phyloP scores from a whole-genome alignment of 2,329 filamentous ascomycete species.

The Pezizomycotina sp. region DNA sequence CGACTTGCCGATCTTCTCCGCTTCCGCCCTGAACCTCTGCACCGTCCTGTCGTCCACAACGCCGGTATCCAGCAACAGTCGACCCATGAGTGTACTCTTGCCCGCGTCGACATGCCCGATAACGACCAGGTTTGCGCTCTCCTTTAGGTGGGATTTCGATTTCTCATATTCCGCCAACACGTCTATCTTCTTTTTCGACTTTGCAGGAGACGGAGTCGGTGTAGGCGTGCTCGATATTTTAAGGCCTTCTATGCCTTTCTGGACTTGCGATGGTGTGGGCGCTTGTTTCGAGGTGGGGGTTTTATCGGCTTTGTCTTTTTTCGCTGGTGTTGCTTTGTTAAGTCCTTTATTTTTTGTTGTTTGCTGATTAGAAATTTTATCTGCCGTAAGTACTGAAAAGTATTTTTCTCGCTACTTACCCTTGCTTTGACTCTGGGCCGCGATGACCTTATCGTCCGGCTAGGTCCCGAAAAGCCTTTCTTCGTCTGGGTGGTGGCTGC shows the following conservation, averaged over 20 bases:
- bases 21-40: conserved; percentile 74
- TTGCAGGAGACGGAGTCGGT: conserved; percentile 5
- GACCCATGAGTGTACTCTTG: conserved; percentile 94
- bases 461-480: conserved; percentile 64
- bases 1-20: conserved; percentile 78
- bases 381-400: conserved; percentile 18
- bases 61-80: conserved; percentile 74
- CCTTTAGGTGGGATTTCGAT: conserved; percentile 47
- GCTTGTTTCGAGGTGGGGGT: conserved; percentile 32
- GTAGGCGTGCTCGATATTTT: conserved; percentile 7
- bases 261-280: conserved; percentile 31
- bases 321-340: conserved; percentile 8
- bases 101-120: conserved; percentile 95
- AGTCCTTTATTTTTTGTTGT: conserved; percentile 11
- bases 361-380: conserved; percentile 21
- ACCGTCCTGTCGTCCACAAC: conserved; percentile 77
- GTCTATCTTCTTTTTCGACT: conserved; percentile 53
- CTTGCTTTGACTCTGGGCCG: conserved; percentile 49
- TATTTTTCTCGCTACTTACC: conserved; percentile 21
- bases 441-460: conserved; percentile 80
- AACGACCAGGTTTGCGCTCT: conserved; percentile 76
- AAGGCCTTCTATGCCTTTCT: conserved; percentile 43
- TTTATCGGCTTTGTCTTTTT: conserved; percentile 36
- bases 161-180: conserved; percentile 68
- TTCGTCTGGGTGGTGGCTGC: conserved; percentile 32